Base-by-base conservation (phyloP, 371 early-diverging fungal genomes). In the Dinochytrium kinnereticum region DNA sequence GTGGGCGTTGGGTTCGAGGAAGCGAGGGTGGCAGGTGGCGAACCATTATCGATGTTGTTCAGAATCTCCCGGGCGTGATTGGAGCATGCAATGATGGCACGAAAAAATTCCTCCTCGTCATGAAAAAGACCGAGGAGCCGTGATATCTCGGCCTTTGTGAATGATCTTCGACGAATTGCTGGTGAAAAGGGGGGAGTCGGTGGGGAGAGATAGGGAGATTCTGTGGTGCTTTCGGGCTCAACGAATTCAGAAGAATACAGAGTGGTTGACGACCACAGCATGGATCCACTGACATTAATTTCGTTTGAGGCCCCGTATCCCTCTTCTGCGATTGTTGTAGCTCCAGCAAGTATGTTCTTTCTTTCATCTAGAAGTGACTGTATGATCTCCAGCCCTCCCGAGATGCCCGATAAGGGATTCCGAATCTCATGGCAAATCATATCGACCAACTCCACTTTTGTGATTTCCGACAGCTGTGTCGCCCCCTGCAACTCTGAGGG, bases 341-440 rank as follows among this genome's bases (percentile, higher is more conserved):
- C 44, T 13, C 19, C 44, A 7, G 10, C 34, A 3, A 64, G 34
- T 7, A 64, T 10, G 7, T 33, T 15, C 34, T 36, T 64, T 15
- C 64, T 26, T 34, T 64, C 64, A 10, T 64, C 64, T 36, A 64
- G 10, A 3, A 19, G 5, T 21, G 21, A 30, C 34, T 2, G 10
- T 13, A 64, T 64, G 34, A 64, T 19, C 19, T 64, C 36, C 15
- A 64, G 34, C 15, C 34, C 34, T 10, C 64, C 64, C 28, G 34
- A 21, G 2, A 64, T 64, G 3, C 64, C 64, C 3, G 28, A 30
- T 36, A 64, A 33, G 15, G 67, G 67, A 40, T 44, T 44, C 26
- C 67, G 67, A 3, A 66, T 38, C 67, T 66, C 67, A 33, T 66
- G 67, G 44, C 44, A 17, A 34, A 66, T 3, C 44, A 38, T 40